Evolutionary conservation across 441 rosid genomes (phyloP).

Genomic region (Erodium texanum): DNA sequence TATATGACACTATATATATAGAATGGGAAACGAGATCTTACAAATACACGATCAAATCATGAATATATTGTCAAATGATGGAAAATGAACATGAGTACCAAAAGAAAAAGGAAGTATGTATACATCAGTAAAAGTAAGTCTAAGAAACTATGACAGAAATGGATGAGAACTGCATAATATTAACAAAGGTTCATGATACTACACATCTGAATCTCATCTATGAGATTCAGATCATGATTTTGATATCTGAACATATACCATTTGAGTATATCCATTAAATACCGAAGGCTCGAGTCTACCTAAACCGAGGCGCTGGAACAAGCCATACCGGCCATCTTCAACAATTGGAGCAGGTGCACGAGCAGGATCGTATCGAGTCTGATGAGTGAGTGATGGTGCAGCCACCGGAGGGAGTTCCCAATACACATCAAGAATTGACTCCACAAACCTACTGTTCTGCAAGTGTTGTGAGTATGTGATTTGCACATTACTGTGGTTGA

Average conservation of each 20-base stretch:
- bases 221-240: constrained; percentile 37
- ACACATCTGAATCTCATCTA: background rate
- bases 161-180: constrained; percentile 20
- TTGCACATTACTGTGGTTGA: constrained; percentile 60
- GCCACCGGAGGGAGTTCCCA: constrained; percentile 98
- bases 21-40: no score
- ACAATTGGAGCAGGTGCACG: constrained; percentile 65
- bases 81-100: background rate
- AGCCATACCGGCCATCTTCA: constrained; percentile 75
- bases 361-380: constrained; percentile 82
- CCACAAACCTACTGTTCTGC: constrained; percentile 64
- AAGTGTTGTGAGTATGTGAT: constrained; percentile 66
- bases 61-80: background rate
- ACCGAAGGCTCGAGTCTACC: constrained; percentile 61
- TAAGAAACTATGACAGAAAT: constrained; percentile 13
- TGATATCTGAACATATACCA: constrained; percentile 80
- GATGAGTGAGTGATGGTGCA: constrained; percentile 91
- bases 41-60: no score
- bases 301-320: constrained; percentile 70
- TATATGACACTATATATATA: no score
- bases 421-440: constrained; percentile 64
- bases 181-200: constrained; percentile 22
- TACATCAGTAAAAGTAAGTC: background rate
- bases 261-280: constrained; percentile 92
- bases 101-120: background rate